Percentiles rank a stretch among this genome's conserved stretches.
Evolutionary conservation across 805 yeast genomes (phyloP).

Genomic region (Pichia scutulata): DNA sequence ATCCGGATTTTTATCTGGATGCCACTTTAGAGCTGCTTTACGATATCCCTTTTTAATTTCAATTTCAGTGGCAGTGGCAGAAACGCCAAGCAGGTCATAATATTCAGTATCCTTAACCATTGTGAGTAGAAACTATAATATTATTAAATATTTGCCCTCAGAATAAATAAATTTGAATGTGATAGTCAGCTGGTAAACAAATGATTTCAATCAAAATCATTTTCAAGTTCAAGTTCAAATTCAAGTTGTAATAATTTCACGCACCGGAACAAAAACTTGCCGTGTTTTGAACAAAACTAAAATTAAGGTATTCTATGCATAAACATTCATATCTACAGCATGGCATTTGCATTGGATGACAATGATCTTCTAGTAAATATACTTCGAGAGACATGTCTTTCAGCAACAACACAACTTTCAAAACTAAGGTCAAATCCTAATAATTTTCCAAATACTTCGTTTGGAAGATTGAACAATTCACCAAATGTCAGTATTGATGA

Average conservation of each 20-base stretch:
- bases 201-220: background rate
- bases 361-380: background rate
- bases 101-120: constrained; percentile 75
- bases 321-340: background rate
- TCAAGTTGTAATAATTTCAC: too few relatives aligned
- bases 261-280: background rate
- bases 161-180: background rate
- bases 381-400: background rate
- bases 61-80: constrained; percentile 48
- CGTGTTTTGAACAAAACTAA: too few relatives aligned
- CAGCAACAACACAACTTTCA: background rate
- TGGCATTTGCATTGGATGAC: background rate
- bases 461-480: background rate
- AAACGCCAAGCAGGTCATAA: constrained; percentile 58
- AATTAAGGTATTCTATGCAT: background rate
- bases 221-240: background rate
- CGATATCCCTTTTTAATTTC: constrained; percentile 77
- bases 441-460: background rate
- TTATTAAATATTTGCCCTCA: background rate
- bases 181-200: background rate
- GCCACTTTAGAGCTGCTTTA: constrained; percentile 65
- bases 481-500: background rate
- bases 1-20: constrained; percentile 75
- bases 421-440: background rate
- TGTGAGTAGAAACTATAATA: background rate